Evolutionary conservation across 2,329 filamentous ascomycete species (phyloP), one percentile per base, ranked within the genome.

Genomic region (Hymenoscyphus occultus): DNA sequence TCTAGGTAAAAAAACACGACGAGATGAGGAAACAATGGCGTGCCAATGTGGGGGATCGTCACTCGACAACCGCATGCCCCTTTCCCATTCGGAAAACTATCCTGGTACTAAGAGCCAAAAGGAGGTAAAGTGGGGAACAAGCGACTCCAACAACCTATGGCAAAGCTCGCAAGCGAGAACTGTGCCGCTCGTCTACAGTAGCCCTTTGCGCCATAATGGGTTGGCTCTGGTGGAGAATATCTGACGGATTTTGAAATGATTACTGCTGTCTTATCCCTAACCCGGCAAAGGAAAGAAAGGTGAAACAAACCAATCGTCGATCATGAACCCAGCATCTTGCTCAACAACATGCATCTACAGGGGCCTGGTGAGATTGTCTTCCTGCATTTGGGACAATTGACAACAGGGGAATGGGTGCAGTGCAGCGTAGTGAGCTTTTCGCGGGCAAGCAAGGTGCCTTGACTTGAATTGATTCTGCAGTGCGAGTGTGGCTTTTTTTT

Each of bases 281-380:
- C 45, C 45, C 19, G 45, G 45, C 16, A 45, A 6, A 35, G 14
- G 19, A 51, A 9, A 51, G 22, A 51, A 51, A 51, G 45, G 19
- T 51, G 45, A 51, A 51, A 51, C 45, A 51, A 51, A 51, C 45
- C 14, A 22, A 51, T 51, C 45, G 45, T 51, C 45, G 45, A 51
- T 51, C 45, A 9, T 51, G 2, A 51, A 51, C 45, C 45, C 45
- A n/a, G 45, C 45, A 51, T 51, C 45, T 51, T 51, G 45, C 45
- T 22, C 45, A 28, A 51, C 45, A 48, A 28, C 22, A n/a, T 51
- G 45, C 45, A 51, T 51, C 45, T 51, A n/a, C 45, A 51, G 45
- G 45, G 45, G 45, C 9, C 45, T 19, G 9, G 45, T 19, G 45
- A 51, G 45, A 51, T 51, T 51, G 45, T 7, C 45, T 51, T 10